Percentiles rank a stretch among this genome's conserved stretches.
These are phyloP conservation scores for Echites panduratus DNA, from an alignment of 257 asterid genomes.

Conservation along the genomic window DNA sequence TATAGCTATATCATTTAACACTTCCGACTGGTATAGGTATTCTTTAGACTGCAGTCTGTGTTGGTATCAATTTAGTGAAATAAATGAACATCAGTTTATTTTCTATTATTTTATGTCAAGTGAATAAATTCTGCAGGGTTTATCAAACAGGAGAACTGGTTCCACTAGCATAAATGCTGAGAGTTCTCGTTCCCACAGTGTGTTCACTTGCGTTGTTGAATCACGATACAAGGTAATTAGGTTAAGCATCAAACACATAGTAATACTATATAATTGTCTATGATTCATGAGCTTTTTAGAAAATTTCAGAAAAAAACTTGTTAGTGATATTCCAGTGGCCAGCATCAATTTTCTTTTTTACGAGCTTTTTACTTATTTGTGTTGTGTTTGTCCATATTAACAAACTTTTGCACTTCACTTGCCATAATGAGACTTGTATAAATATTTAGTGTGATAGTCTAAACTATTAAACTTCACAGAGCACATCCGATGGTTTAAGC, in stretches of 20 bases:
- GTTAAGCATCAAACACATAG: conserved; percentile 6
- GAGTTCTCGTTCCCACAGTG: conserved; percentile 99
- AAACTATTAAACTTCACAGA: conserved; percentile 41
- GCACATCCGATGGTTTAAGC: conserved; percentile 78
- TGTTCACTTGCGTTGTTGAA: conserved; percentile 95
- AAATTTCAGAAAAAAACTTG: not conserved
- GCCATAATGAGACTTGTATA: not conserved
- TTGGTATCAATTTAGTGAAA: not conserved
- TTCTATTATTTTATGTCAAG: not conserved
- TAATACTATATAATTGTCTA: not conserved
- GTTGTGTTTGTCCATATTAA: too few species aligned
- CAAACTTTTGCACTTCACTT: not conserved
- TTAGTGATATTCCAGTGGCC: not conserved
- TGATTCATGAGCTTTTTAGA: not conserved
- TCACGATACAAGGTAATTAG: conserved; percentile 84
- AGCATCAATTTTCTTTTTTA: not conserved
- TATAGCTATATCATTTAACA: not conserved
- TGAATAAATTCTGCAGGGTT: conserved; percentile 52
- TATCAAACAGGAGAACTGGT: conserved; percentile 84
- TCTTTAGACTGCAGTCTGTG: not conserved
- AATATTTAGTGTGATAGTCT: conserved; percentile 2
- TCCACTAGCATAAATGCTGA: conserved; percentile 91
- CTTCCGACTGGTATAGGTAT: not conserved
- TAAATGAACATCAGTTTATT: not conserved
- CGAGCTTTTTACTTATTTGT: too few species aligned